Conservation (phyloP, 139 green algal genomes). For the Dunaliella primolecta region DNA sequence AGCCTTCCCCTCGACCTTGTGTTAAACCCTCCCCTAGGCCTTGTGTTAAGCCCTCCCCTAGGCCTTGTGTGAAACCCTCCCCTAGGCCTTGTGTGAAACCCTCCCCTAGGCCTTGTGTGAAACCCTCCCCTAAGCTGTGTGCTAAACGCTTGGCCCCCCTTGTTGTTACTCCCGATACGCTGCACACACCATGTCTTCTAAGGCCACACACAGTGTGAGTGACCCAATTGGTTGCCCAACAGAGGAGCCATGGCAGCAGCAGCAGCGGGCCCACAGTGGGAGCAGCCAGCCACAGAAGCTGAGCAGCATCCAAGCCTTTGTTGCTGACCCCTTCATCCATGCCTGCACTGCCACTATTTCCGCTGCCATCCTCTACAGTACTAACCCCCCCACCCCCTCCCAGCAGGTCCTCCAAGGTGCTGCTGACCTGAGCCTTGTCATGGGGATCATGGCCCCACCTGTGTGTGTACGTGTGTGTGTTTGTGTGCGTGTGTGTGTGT, state of each 20-base stretch:
- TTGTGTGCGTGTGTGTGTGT: background rate
- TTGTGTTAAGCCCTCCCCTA: too few species aligned
- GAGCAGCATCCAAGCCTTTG: background rate
- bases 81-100: too few species aligned
- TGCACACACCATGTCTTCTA: too few species aligned
- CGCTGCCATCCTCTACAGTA: background rate
- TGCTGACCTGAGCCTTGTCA: constrained; percentile 43
- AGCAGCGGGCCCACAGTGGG: background rate
- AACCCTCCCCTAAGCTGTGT: too few species aligned
- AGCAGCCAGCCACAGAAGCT: background rate
- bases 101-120: too few species aligned
- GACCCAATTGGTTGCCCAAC: background rate
- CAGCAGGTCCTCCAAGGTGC: constrained; percentile 19
- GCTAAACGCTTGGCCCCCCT: too few species aligned
- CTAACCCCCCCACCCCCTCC: background rate
- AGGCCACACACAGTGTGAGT: background rate
- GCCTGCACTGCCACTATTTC: background rate
- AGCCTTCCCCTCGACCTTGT: too few species aligned
- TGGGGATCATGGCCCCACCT: constrained; percentile 35
- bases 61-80: too few species aligned
- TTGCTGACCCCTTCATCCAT: background rate
- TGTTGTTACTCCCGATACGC: too few species aligned
- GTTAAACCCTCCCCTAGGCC: too few species aligned
- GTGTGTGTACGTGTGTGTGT: background rate
- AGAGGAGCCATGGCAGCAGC: constrained; percentile 11